These are phyloP conservation scores for Turnera subulata DNA, from an alignment of 345 rosid genomes.

Conservation along the genomic window DNA sequence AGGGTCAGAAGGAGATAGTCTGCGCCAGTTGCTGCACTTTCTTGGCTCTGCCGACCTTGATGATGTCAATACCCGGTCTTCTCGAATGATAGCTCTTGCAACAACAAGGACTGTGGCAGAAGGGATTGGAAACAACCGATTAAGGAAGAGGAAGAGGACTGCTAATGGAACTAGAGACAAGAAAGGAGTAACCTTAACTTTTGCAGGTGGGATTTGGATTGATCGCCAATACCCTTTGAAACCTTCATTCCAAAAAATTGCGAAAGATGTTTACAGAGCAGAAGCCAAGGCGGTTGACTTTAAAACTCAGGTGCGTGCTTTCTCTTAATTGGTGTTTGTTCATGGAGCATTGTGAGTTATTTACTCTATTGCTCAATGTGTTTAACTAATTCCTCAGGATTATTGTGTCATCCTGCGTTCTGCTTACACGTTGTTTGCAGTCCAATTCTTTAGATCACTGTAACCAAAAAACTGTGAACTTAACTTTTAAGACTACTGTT, in stretches of 20 bases:
- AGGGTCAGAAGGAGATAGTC: too few relatives aligned
- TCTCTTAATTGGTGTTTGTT: neutral
- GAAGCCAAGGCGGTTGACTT: neutral
- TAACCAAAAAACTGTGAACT: too few relatives aligned
- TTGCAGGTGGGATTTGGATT: too few relatives aligned
- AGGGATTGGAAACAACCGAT: too few relatives aligned
- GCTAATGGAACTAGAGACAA: too few relatives aligned
- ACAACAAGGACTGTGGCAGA: neutral
- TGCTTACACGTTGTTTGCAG: neutral
- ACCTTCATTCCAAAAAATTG: too few relatives aligned
- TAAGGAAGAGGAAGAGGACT: too few relatives aligned
- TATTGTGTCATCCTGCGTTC: neutral
- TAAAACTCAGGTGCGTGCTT: neutral
- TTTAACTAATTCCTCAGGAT: neutral
- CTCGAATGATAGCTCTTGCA: neutral
- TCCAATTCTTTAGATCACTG: neutral
- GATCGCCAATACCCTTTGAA: too few relatives aligned
- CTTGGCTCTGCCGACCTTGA: conserved; percentile 2
- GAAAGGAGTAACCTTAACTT: too few relatives aligned
- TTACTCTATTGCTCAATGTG: neutral
- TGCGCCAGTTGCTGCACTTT: neutral
- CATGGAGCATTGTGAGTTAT: too few relatives aligned
- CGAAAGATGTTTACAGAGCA: too few relatives aligned
- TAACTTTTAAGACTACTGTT: neutral
- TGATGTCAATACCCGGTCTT: neutral